Conservation (phyloP, 1,284 basidiomycete genomes). For the Moesziomyces aphidis region DNA sequence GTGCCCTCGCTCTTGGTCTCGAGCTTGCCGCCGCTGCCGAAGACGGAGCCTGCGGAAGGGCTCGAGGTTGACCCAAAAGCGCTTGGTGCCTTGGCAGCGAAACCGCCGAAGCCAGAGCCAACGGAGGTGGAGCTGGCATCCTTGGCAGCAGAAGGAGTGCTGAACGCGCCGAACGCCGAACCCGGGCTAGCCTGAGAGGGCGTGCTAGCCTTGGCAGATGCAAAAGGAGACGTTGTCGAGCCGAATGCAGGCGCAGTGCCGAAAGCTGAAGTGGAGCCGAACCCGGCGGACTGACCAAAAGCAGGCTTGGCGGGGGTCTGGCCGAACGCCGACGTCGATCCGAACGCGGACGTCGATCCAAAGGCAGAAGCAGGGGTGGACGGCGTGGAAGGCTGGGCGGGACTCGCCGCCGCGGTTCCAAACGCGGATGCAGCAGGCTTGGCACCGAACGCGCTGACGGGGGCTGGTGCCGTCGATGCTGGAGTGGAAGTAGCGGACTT, state of each 20-base stretch:
- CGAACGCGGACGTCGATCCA: conserved; percentile 60
- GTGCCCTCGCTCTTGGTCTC: conserved; percentile 14
- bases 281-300: conserved; percentile 63
- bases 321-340: conserved; percentile 65
- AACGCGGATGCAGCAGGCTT: conserved; percentile 33
- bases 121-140: conserved; percentile 6
- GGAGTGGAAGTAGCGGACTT: conserved; percentile 11
- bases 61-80: conserved; percentile 20
- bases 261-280: conserved; percentile 50
- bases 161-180: conserved; percentile 21
- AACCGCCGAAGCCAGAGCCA: conserved; percentile 37
- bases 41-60: conserved; percentile 22
- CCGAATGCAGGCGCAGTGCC: conserved; percentile 51
- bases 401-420: conserved; percentile 16
- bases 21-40: conserved; percentile 40
- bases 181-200: conserved; percentile 23
- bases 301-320: conserved; percentile 52
- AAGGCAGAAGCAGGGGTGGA: conserved; percentile 42
- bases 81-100: conserved; percentile 30
- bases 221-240: conserved; percentile 26
- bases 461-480: conserved; percentile 8
- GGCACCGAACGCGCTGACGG: conserved; percentile 15
- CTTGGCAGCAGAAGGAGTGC: background rate
- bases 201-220: conserved; percentile 7
- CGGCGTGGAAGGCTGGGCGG: conserved; percentile 1